Evolutionary conservation across 371 early-diverging fungal genomes (phyloP), one percentile per base, ranked within the genome.

Genomic region (Pancytospora epiphaga): DNA sequence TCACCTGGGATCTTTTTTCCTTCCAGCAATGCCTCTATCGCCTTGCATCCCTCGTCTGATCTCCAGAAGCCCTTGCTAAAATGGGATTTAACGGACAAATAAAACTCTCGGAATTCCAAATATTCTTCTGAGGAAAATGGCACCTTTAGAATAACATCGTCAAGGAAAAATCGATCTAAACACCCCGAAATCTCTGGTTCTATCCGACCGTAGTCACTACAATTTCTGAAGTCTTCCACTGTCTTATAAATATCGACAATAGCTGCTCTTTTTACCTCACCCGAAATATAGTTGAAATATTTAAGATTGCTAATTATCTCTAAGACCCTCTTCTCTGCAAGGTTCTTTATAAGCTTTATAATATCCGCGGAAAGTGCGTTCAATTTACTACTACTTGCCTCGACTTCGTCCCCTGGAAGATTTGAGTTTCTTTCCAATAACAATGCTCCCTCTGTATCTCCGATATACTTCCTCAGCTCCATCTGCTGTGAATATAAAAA

Each of bases 101-200:
- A 62, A 40, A 70, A 70, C 9, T 3, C 38, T 58, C 22, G 50
- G 22, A 72, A 66, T 22, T 77, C 66, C 30, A 63, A 50, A 63
- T 61, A 70, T 33, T 73, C 65, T 0, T 66, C 51, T 51, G 36
- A 33, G 29, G 52, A 50, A 36, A 77, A 58, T 32, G 34, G 40
- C 34, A 34, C 30, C 51, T 56, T 70, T 49, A 68, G 1, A 18
- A 77, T 37, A 25, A 73, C 58, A 32, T 69, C 50, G 6, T 76
- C 66, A n/a, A 70, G 36, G n/a, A 77, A 30, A 67, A 58, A 70
- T 38, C 54, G 33, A 60, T 77, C 77, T 33, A 73, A 69, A 27
- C 30, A 38, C 15, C 62, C 63, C n/a, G 37, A 18, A 1, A 69
- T 4, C 3, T 37, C 3, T 3, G 30, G 34, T 36, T 49, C 40